A percentile compares a stretch with the other conserved stretches of the same genome.
phyloP scores from a whole-genome alignment of 1,284 basidiomycete species.

The Fomitopsis palustris region DNA sequence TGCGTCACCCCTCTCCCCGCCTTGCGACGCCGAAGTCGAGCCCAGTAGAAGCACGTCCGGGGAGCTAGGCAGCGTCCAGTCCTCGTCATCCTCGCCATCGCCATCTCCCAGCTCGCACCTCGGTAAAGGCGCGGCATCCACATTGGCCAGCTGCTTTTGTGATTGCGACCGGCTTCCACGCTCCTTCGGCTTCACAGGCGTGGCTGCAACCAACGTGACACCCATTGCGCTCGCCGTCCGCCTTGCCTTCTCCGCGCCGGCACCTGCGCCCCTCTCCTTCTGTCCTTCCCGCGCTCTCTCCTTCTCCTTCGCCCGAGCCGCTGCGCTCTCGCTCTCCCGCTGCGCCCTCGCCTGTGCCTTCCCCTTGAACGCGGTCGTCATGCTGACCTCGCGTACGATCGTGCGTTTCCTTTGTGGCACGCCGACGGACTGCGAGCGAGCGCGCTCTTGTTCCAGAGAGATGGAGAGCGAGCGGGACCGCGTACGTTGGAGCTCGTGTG shows the following conservation, averaged over 20 bases:
- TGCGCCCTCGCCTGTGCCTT: constrained; percentile 31
- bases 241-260: constrained; percentile 1
- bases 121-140: not conserved
- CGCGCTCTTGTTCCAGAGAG: constrained; percentile 51
- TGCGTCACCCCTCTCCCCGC: not conserved
- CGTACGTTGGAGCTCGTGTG: constrained; percentile 24
- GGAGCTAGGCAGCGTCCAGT: constrained; percentile 37
- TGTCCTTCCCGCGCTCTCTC: not conserved
- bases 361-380: constrained; percentile 62
- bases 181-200: constrained; percentile 44
- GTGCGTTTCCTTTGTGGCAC: constrained; percentile 37
- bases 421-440: constrained; percentile 39
- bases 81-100: constrained; percentile 33
- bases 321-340: constrained; percentile 9
- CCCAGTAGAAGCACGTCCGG: constrained; percentile 35
- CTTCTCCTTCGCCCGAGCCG: constrained; percentile 3
- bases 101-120: not conserved
- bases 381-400: constrained; percentile 65
- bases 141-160: not conserved
- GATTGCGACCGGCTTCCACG: not conserved
- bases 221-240: constrained; percentile 25
- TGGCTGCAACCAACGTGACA: constrained; percentile 55
- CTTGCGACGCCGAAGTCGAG: not conserved
- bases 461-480: constrained; percentile 67
- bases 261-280: not conserved